These are phyloP conservation scores for Tetrapisispora taiwanensis DNA, from an alignment of 805 yeast genomes.

Conservation along the genomic window DNA sequence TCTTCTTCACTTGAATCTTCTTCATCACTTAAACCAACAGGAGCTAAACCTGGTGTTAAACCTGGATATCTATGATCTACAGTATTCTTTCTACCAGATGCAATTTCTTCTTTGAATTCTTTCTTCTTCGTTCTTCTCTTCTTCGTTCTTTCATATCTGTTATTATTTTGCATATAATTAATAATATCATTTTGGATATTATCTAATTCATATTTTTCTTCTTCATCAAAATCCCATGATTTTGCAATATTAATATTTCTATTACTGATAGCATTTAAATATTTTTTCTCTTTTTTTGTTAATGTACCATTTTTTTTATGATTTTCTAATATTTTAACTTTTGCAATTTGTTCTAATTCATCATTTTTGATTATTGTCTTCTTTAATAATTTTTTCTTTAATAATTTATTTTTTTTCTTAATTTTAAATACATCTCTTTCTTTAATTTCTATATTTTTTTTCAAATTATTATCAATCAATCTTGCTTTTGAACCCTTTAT, in stretches of 20 bases:
- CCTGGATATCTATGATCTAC: slow-evolving; percentile 39
- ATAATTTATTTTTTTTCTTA: slow-evolving; percentile 28
- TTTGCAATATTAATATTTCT: slow-evolving; percentile 32
- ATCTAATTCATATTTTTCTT: slow-evolving; percentile 32
- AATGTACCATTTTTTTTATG: slow-evolving; percentile 27
- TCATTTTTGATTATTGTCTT: slow-evolving; percentile 12
- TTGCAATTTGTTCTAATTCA: slow-evolving; percentile 25
- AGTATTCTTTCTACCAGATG: not conserved
- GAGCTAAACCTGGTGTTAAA: slow-evolving; percentile 78
- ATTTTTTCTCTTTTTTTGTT: slow-evolving; percentile 28
- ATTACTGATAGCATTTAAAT: slow-evolving; percentile 28
- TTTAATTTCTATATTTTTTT: slow-evolving; percentile 27
- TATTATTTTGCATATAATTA: slow-evolving; percentile 33
- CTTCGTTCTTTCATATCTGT: slow-evolving; percentile 28
- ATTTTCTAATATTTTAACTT: slow-evolving; percentile 26
- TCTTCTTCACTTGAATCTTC: slow-evolving; percentile 31
- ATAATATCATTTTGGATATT: slow-evolving; percentile 36
- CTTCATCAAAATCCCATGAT: slow-evolving; percentile 34
- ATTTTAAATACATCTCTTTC: slow-evolving; percentile 28
- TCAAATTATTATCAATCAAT: slow-evolving; percentile 29
- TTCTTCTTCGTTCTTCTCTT: slow-evolving; percentile 19
- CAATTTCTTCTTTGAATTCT: slow-evolving; percentile 23
- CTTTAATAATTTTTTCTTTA: slow-evolving; percentile 23
- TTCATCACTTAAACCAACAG: slow-evolving; percentile 58
- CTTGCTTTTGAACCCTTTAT: slow-evolving; percentile 30